phyloP scores from a whole-genome alignment of 352 stramenopile species.

The Pythium guiyangense region DNA sequence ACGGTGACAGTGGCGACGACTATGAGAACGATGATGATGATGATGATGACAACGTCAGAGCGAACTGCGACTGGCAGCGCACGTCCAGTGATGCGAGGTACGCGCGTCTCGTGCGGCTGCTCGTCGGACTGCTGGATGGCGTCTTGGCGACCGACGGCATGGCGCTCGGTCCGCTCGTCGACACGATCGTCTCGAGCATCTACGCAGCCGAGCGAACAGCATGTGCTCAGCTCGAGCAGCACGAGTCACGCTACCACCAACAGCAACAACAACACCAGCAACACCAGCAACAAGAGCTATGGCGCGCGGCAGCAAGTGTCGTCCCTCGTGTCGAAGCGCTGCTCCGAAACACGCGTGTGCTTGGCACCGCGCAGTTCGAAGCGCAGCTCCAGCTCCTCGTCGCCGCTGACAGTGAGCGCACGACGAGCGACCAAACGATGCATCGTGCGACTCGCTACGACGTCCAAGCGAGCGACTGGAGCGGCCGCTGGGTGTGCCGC shows the following conservation, averaged over 20 bases:
- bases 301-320: not conserved
- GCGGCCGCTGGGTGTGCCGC: conserved; percentile 13
- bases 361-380: conserved; percentile 3
- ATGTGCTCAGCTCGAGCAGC: too few species aligned
- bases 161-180: too few species aligned
- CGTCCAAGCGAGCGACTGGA: not conserved
- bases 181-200: too few species aligned
- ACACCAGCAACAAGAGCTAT: too few species aligned
- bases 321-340: conserved; percentile 6
- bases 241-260: too few species aligned
- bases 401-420: not conserved
- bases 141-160: too few species aligned
- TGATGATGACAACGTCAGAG: not conserved
- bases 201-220: too few species aligned
- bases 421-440: not conserved
- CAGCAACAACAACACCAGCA: too few species aligned
- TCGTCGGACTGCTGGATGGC: conserved; percentile 4
- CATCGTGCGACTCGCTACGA: too few species aligned
- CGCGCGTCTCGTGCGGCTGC: not conserved
- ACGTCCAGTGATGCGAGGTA: not conserved
- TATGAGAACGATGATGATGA: too few species aligned
- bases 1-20: not conserved
- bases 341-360: conserved; percentile 9
- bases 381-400: conserved; percentile 6
- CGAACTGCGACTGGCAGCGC: not conserved